A percentile compares a stretch with the other conserved stretches of the same genome.
phyloP scores from a whole-genome alignment of 352 stramenopile genomes.

The Phytopythium mirpurense region DNA sequence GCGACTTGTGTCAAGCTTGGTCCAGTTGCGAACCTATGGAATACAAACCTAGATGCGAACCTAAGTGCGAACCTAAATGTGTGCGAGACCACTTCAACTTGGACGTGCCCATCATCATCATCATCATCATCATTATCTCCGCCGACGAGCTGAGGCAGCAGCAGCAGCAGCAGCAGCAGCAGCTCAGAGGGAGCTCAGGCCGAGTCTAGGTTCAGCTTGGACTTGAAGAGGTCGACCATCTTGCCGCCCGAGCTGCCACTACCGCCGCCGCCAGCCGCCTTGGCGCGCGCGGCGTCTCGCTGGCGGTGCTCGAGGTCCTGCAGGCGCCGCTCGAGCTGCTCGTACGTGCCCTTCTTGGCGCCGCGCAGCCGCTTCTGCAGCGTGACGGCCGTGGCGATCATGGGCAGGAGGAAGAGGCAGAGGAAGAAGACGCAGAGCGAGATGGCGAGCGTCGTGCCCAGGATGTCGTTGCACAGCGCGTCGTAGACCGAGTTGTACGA shows the following conservation, averaged over 20 bases:
- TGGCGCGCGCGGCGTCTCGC: slow-evolving; percentile 3
- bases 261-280: background rate
- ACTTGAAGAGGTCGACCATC: slow-evolving; percentile 42
- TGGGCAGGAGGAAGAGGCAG: slow-evolving; percentile 65
- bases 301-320: slow-evolving; percentile 54
- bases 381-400: slow-evolving; percentile 62
- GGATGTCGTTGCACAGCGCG: slow-evolving; percentile 62
- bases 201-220: slow-evolving; percentile 33
- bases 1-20: too few species aligned
- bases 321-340: slow-evolving; percentile 64
- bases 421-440: slow-evolving; percentile 76
- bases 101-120: too few species aligned
- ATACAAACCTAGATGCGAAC: too few species aligned
- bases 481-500: slow-evolving; percentile 77
- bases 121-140: too few species aligned
- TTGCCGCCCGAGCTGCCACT: slow-evolving; percentile 8
- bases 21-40: too few species aligned
- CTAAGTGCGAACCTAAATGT: too few species aligned
- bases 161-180: too few species aligned
- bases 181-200: background rate
- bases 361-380: slow-evolving; percentile 78
- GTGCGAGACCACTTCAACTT: too few species aligned
- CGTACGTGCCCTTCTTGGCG: slow-evolving; percentile 73
- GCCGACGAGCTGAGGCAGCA: too few species aligned
- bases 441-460: slow-evolving; percentile 75